Evolutionary conservation across 2,329 filamentous ascomycete species (phyloP).

Genomic region (Daldinia eschscholtzii): DNA sequence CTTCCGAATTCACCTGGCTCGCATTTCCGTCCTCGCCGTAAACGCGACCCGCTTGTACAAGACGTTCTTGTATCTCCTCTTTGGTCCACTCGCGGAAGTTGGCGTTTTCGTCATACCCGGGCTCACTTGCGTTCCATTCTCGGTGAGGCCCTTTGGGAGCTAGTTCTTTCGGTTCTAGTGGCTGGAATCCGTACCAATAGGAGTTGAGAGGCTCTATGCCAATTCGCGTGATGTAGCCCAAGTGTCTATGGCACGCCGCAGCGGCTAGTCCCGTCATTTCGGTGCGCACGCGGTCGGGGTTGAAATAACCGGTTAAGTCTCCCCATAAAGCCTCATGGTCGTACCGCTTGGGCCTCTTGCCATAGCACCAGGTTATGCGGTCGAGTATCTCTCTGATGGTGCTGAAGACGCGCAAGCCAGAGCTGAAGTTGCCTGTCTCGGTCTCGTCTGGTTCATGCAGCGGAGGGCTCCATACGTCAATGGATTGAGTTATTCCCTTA

Average conservation of each 20-base stretch:
- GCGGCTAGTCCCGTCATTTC: slow-evolving; percentile 42
- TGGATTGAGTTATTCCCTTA: not conserved
- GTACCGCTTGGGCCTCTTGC: not conserved
- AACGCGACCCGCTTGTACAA: not conserved
- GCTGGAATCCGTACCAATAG: too few species aligned
- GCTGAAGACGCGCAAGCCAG: slow-evolving; percentile 30
- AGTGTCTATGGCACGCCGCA: slow-evolving; percentile 25
- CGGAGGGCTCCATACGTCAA: slow-evolving; percentile 23
- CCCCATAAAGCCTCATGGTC: slow-evolving; percentile 14
- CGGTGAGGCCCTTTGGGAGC: not conserved
- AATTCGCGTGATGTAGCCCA: slow-evolving; percentile 34
- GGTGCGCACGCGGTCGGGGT: slow-evolving; percentile 40
- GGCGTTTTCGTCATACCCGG: not conserved
- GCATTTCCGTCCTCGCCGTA: not conserved
- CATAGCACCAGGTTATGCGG: slow-evolving; percentile 20
- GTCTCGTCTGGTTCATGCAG: not conserved
- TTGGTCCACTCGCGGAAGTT: not conserved
- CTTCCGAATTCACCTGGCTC: not conserved
- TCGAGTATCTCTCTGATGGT: slow-evolving; percentile 15
- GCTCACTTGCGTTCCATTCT: not conserved
- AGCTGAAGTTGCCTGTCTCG: slow-evolving; percentile 23
- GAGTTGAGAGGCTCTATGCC: slow-evolving; percentile 38
- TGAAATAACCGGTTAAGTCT: slow-evolving; percentile 35
- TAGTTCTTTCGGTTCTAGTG: not conserved
- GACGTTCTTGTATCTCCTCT: not conserved